Conservation (phyloP, 2,329 filamentous ascomycete genomes). For the Sphaerulina musiva region DNA sequence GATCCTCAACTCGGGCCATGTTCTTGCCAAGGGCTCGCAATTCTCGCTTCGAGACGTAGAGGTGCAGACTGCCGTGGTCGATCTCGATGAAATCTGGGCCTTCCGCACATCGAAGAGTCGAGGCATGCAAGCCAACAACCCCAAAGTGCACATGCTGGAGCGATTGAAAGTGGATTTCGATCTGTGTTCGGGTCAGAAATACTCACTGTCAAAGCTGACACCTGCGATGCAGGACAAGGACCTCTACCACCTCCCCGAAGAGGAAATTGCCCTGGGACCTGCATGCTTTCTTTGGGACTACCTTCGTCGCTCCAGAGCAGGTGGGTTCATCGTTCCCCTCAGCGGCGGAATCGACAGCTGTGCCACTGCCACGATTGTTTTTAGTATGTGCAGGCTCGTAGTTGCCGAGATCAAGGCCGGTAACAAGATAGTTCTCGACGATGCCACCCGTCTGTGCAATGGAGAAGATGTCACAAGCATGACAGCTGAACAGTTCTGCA, state of each 20-base stretch:
- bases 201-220: conserved; percentile 38
- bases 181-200: conserved; percentile 30
- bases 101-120: conserved; percentile 53
- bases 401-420: conserved; percentile 46
- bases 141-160: conserved; percentile 42
- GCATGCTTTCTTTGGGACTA: conserved; percentile 65
- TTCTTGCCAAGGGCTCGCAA: conserved; percentile 60
- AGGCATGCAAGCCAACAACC: conserved; percentile 51
- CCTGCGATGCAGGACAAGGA: conserved; percentile 40
- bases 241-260: conserved; percentile 53
- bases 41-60: conserved; percentile 56
- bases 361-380: conserved; percentile 48
- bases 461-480: conserved; percentile 43
- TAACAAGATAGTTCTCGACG: conserved; percentile 50
- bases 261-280: conserved; percentile 60
- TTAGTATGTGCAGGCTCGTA: conserved; percentile 49
- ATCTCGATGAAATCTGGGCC: conserved; percentile 62
- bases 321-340: conserved; percentile 53
- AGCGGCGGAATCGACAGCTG: conserved; percentile 57
- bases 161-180: conserved; percentile 42
- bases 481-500: conserved; percentile 55
- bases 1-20: conserved; percentile 56
- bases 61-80: conserved; percentile 51
- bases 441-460: conserved; percentile 49
- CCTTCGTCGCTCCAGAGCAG: conserved; percentile 45